Evolutionary conservation across 2,329 filamentous ascomycete species (phyloP), one percentile per base, ranked within the genome.

Genomic region (Monosporascus sp.): DNA sequence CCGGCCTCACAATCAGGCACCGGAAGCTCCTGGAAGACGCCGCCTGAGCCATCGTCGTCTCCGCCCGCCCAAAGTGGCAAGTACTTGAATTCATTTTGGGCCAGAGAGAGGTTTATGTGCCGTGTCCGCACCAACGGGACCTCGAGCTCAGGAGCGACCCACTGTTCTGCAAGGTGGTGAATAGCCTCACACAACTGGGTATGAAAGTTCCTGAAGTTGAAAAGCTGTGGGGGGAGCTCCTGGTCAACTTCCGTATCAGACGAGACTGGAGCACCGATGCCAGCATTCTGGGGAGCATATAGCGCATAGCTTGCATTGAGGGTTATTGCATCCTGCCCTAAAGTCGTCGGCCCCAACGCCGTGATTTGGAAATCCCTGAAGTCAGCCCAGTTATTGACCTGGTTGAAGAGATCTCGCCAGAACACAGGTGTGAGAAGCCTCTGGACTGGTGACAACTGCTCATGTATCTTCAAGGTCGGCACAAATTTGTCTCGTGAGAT

Each of bases 61-160:
- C 78, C 85, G 4, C 80, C 84, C 0, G 83, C 84, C 84, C 84
- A 88, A 4, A 87, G 70, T 0, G 86, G 85, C 3, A 88, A 72
- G 57, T 78, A 88, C 53, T 79, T 79, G 58, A 81, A 77, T 68
- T 89, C 85, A 2, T 79, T 70, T 3, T 81, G 74, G 1, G 70
- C 68, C 2, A 88, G 72, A 5, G 73, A 76, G 1, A 85, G 72
- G 0, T 86, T 65, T 24, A 81, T 57, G 58, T 81, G 76, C 3
- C 69, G 67, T 1, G 72, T 75, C 3, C 73, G 57, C 16, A 63
- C 64, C 26, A 73, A 63, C 1, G 65, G 61, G 3, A 72, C 67
- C 27, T 72, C 67, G 14, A 71, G 60, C 11, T 57, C 37, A 8
- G 58, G 56, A 1, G 60, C 61, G 2, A 60, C 9, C 64, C 70